Conservation (phyloP, 2,329 filamentous ascomycete species). For the Helotiales sp. region DNA sequence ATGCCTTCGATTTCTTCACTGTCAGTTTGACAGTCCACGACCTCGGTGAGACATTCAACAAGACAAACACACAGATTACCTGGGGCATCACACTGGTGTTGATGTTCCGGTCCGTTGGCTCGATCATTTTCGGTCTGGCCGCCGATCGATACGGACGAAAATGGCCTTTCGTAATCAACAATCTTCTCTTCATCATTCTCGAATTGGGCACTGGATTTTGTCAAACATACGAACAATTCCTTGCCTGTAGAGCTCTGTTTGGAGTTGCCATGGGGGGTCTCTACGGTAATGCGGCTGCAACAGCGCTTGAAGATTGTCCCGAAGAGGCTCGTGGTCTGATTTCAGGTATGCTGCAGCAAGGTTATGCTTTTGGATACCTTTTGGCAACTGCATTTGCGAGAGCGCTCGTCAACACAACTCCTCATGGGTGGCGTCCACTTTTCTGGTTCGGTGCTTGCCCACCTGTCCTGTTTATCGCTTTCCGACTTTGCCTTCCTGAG, state of each 20-base stretch:
- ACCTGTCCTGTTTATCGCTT: constrained; percentile 79
- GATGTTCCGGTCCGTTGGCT: constrained; percentile 76
- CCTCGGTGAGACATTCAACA: constrained; percentile 62
- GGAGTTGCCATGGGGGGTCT: constrained; percentile 83
- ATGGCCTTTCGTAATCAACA: constrained; percentile 79
- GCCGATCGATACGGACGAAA: constrained; percentile 82
- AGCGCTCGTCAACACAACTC: constrained; percentile 75
- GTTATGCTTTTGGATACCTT: constrained; percentile 81
- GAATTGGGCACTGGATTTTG: constrained; percentile 80
- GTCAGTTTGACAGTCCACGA: constrained; percentile 79
- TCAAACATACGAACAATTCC: constrained; percentile 66
- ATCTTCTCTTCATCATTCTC: constrained; percentile 72
- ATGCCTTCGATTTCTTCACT: constrained; percentile 85
- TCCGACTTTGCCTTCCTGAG: constrained; percentile 79
- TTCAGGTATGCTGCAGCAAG: constrained; percentile 82
- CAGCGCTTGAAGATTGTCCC: constrained; percentile 68
- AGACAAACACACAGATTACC: constrained; percentile 65
- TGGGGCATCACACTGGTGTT: constrained; percentile 78
- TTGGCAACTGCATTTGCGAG: constrained; percentile 71
- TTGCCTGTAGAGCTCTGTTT: constrained; percentile 76
- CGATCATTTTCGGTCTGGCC: constrained; percentile 75
- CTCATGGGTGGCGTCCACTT: constrained; percentile 80
- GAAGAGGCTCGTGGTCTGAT: constrained; percentile 70
- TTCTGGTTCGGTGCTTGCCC: constrained; percentile 90
- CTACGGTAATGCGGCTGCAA: constrained; percentile 79